phyloP scores from a whole-genome alignment of 805 yeast species.

The Candida pini region DNA sequence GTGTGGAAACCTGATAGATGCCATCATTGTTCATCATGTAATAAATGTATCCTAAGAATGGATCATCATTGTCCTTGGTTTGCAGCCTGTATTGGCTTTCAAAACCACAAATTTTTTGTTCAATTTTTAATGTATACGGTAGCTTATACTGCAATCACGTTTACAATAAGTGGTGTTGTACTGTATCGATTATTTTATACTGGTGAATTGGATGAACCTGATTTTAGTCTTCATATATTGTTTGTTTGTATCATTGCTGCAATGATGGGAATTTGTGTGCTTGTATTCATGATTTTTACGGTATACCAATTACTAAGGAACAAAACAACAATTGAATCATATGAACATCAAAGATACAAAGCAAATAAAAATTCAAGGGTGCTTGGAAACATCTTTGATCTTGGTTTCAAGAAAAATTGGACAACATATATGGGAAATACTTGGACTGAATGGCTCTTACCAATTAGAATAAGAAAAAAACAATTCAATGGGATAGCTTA shows the following conservation, averaged over 20 bases:
- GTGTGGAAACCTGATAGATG: constrained; percentile 58
- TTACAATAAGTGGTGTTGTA: constrained; percentile 34
- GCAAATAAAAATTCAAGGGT: constrained; percentile 35
- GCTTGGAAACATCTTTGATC: constrained; percentile 67
- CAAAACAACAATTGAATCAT: constrained; percentile 77
- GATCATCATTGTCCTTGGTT: constrained; percentile 87
- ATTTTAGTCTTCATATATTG: constrained; percentile 54
- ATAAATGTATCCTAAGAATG: constrained; percentile 44
- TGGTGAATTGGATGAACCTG: constrained; percentile 21
- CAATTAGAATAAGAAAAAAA: constrained; percentile 27
- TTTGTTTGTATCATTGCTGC: constrained; percentile 51
- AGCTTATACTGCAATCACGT: constrained; percentile 39
- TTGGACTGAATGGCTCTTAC: constrained; percentile 68
- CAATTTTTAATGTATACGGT: constrained; percentile 62
- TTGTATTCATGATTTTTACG: constrained; percentile 51
- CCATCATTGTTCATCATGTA: constrained; percentile 51
- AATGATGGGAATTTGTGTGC: constrained; percentile 51
- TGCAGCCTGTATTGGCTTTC: constrained; percentile 78
- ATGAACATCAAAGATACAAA: constrained; percentile 45
- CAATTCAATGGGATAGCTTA: constrained; percentile 47
- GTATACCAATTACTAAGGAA: constrained; percentile 56
- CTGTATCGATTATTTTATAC: constrained; percentile 43
- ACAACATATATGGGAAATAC: constrained; percentile 63
- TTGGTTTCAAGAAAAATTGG: constrained; percentile 66
- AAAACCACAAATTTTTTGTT: constrained; percentile 72